Evolutionary conservation across 495 filamentous ascomycete genomes (phyloP), one percentile per base, ranked within the genome.

Genomic region (Aspergillus bertholletiae): DNA sequence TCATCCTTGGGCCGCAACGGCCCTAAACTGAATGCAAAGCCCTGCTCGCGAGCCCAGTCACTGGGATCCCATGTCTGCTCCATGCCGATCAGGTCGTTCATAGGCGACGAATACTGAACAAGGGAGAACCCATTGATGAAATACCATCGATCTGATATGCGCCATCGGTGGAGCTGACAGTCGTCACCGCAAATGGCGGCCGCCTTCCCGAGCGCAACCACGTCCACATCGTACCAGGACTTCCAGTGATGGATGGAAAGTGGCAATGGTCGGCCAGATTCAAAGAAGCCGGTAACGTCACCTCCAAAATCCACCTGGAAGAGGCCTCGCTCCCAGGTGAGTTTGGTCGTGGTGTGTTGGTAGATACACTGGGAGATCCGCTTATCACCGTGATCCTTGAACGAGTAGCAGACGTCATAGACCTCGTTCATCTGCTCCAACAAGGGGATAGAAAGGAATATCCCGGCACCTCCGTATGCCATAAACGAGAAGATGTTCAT

Each of bases 241-340:
- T 80, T 80, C 75, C 78, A 85, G 63, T 84, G 81, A 62, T 85
- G 83, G 23, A 87, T 70, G 8, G 76, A 74, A 7, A 85, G 74
- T 2, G 80, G 76, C 0, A 65, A 55, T 26, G 71, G 68, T 6
- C 72, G 68, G 12, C 81, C 84, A 20, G 71, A 66, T 57, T 83
- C 82, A 67, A 81, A 87, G 60, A 83, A 79, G 11, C 80, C 80
- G 0, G 75, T 78, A 8, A 70, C 71, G 54, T 82, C 76, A 17
- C 70, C 72, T 55, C 70, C 66, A 49, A 78, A 58, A 59, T 84
- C 80, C 30, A 79, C 64, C 59, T 84, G 76, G 56, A 75, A 77
- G 5, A 87, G 70, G 3, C 70, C 70, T 20, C 76, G 74, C 12
- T 81, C 66, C 45, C 80, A 72, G 3, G 76, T 77, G 32, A 85